Base-by-base conservation (phyloP, 2,329 filamentous ascomycete genomes). In the Penicillium sp. region DNA sequence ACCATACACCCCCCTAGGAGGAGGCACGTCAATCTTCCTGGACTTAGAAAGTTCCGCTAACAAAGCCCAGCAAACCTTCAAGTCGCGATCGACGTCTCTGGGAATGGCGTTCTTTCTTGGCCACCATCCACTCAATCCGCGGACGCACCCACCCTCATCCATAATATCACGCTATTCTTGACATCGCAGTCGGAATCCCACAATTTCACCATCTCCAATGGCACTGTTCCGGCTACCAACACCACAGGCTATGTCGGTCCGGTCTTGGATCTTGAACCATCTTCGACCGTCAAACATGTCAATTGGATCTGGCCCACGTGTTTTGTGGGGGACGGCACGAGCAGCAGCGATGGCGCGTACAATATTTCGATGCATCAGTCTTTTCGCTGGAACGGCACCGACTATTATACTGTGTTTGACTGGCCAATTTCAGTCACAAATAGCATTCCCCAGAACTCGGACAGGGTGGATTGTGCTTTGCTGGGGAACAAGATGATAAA, bases 361-460 rank as follows among this genome's bases (percentile, higher is more conserved):
- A 89, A 90, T 64, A 85, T 90, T 65, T 88, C 86, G 6, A 88
- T 90, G 63, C 85, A 86, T 53, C 87, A 90, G 65, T 86, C 81
- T 64, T 90, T 88, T 69, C 81, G 84, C 12, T 77, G 89, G 53
- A 88, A 89, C 66, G 81, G 78, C 12, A 78, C 79, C 1, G 78
- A 87, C 45, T 80, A 84, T 63, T 89, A 89, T 69, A 89, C 86
- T 8, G 82, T 90, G 51, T 89, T 89, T 63, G 85, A 90, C 61
- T 73, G 89, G 12, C 87, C 87, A 18, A 86, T 90, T 61, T 79
- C 81, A 3, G 82, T 89, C 35, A 88, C 86, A 6, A 90, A 90
- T 69, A 77, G 75, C 37, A 89, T 90, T 59, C 54, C 61, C 0
- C 56, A 71, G 41, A 56, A 50, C 26, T 54, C 58, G 18, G 56